phyloP scores from a whole-genome alignment of 129 eudicot genomes.

The Gnaphalium uliginosum region DNA sequence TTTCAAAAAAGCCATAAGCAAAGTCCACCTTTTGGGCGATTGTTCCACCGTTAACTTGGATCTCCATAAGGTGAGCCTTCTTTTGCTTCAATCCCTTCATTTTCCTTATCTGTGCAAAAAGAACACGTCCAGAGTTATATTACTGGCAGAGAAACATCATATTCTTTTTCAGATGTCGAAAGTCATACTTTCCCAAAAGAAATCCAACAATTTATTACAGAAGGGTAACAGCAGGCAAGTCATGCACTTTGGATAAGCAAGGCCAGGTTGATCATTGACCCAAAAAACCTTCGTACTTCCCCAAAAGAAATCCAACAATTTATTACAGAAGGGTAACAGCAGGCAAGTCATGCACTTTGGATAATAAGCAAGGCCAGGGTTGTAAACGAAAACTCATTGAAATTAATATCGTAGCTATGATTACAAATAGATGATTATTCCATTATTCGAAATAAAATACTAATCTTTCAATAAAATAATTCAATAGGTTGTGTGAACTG shows the following conservation, averaged over 20 bases:
- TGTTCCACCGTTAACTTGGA: conserved; percentile 72
- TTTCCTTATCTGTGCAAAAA: conserved; percentile 50
- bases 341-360: too few relatives aligned
- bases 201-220: background rate
- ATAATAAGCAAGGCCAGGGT: too few relatives aligned
- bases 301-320: background rate
- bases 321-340: background rate
- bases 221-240: too few relatives aligned
- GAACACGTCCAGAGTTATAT: too few relatives aligned
- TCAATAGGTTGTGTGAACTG: too few relatives aligned
- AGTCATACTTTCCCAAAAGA: background rate
- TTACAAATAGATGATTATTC: too few relatives aligned
- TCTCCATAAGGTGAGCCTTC: conserved; percentile 80
- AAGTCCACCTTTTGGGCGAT: conserved; percentile 67
- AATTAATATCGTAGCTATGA: too few relatives aligned
- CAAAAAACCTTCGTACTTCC: background rate
- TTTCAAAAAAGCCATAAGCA: conserved; percentile 65
- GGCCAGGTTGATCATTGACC: too few relatives aligned
- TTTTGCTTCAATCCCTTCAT: conserved; percentile 82
- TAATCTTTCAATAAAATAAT: too few relatives aligned
- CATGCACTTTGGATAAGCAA: too few relatives aligned
- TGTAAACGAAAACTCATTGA: too few relatives aligned
- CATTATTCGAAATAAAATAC: too few relatives aligned
- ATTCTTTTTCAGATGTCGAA: background rate
- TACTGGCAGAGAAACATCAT: background rate